A percentile compares a stretch with the other conserved stretches of the same genome.
These are phyloP conservation scores for Dothistroma pini DNA, from an alignment of 2,329 filamentous ascomycete species.

Conservation along the genomic window DNA sequence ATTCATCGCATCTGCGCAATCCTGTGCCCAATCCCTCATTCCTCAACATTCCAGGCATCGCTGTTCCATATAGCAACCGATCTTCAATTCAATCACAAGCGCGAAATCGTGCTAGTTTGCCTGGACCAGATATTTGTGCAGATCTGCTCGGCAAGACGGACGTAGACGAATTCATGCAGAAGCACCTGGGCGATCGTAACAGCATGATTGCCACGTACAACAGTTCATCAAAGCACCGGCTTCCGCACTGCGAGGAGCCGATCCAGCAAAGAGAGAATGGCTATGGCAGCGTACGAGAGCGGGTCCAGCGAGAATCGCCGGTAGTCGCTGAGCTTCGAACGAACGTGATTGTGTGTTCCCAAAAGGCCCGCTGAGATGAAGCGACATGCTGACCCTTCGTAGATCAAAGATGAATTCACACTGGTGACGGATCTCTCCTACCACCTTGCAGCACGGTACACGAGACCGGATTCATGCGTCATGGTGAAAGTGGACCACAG, in stretches of 20 bases:
- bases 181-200: constrained; percentile 19
- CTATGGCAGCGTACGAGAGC: constrained; percentile 34
- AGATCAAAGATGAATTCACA: constrained; percentile 72
- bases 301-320: constrained; percentile 44
- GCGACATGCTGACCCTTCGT: constrained; percentile 20
- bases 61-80: constrained; percentile 1
- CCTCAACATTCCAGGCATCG: constrained; percentile 8
- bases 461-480: constrained; percentile 68
- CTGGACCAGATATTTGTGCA: constrained; percentile 12
- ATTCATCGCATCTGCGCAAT: constrained; percentile 6
- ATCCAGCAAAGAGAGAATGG: constrained; percentile 33
- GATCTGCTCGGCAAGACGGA: constrained; percentile 9
- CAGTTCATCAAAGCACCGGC: constrained; percentile 33
- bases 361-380: neutral
- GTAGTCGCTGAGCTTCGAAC: constrained; percentile 48
- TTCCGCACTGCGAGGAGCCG: constrained; percentile 35
- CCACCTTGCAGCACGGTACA: constrained; percentile 70
- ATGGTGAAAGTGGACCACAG: constrained; percentile 74
- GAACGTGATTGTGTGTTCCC: constrained; percentile 48
- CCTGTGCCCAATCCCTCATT: constrained; percentile 1
- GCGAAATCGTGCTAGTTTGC: constrained; percentile 16
- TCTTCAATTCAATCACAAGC: neutral
- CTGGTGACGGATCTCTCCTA: constrained; percentile 71
- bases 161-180: constrained; percentile 20
- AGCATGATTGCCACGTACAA: constrained; percentile 23